A percentile compares a stretch with the other conserved stretches of the same genome.
These are phyloP conservation scores for Epichloe baconii DNA, from an alignment of 2,329 filamentous ascomycete species.

Conservation along the genomic window DNA sequence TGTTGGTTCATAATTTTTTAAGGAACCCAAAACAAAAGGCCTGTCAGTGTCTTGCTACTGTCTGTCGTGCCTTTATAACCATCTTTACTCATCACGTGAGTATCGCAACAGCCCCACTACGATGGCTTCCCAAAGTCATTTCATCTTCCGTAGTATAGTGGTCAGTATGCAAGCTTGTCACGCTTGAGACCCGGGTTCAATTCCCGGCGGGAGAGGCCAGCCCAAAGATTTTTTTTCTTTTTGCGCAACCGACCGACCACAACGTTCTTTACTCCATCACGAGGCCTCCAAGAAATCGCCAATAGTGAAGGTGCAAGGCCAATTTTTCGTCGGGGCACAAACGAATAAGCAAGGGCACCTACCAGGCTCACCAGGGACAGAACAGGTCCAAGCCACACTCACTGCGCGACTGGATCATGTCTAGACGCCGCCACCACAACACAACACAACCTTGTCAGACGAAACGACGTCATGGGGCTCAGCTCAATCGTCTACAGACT, in stretches of 20 bases:
- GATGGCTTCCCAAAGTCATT: background rate
- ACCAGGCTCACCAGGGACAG: too few species aligned
- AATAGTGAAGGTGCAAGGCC: too few species aligned
- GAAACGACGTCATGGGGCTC: background rate
- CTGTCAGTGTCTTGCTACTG: too few species aligned
- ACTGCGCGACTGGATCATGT: background rate
- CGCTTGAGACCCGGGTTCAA: conserved; percentile 4
- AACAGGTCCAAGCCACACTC: background rate
- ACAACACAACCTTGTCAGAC: background rate
- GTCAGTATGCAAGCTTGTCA: conserved; percentile 4
- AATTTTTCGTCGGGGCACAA: too few species aligned
- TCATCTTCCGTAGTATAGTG: conserved; percentile 2
- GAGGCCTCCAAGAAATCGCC: too few species aligned
- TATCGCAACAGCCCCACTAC: background rate
- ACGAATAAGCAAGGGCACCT: too few species aligned
- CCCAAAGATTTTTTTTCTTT: too few species aligned
- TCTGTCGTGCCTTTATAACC: background rate
- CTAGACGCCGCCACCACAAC: background rate
- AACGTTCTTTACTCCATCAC: background rate
- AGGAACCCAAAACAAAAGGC: too few species aligned
- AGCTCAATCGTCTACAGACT: background rate
- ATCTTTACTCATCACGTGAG: background rate
- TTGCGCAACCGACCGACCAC: background rate
- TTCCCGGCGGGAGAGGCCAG: background rate
- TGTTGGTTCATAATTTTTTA: too few species aligned